Percentiles rank a stretch among this genome's conserved stretches.
These are phyloP conservation scores for Leptographium galeiforme DNA, from an alignment of 2,329 filamentous ascomycete genomes.

Conservation along the genomic window DNA sequence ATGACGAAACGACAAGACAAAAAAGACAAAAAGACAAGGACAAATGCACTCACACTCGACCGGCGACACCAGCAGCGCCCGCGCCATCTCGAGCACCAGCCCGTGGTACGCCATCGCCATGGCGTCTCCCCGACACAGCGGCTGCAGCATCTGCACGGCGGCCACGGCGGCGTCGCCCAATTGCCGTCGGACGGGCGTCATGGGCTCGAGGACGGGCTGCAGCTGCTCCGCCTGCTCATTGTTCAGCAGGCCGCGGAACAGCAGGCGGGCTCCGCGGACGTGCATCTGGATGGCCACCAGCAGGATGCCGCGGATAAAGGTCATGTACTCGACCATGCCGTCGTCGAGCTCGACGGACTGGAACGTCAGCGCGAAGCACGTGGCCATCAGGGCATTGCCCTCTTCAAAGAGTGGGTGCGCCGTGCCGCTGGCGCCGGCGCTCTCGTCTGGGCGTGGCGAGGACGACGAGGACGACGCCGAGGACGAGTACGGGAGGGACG, in stretches of 20 bases:
- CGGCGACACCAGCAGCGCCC: constrained; percentile 38
- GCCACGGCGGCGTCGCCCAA: constrained; percentile 33
- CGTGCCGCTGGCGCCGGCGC: neutral
- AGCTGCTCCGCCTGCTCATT: constrained; percentile 27
- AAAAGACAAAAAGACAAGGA: neutral
- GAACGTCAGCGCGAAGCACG: constrained; percentile 45
- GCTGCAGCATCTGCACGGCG: constrained; percentile 26
- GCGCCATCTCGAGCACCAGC: constrained; percentile 30
- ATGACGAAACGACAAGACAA: neutral
- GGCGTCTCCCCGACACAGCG: constrained; percentile 25
- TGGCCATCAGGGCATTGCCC: constrained; percentile 44
- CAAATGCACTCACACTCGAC: constrained; percentile 30
- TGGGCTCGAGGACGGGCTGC: constrained; percentile 31
- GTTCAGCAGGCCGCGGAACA: constrained; percentile 34
- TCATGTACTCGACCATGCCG: constrained; percentile 47
- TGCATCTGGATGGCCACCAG: constrained; percentile 42
- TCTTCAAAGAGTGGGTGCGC: constrained; percentile 26
- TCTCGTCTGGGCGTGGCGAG: neutral
- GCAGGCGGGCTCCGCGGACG: constrained; percentile 34
- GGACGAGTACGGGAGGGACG: neutral
- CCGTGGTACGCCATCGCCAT: constrained; percentile 34
- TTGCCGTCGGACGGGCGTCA: constrained; percentile 23
- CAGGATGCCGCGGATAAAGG: constrained; percentile 43
- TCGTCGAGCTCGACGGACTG: constrained; percentile 45
- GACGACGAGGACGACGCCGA: neutral